phyloP scores from a whole-genome alignment of 345 rosid genomes.

The Rhizophora apiculata region DNA sequence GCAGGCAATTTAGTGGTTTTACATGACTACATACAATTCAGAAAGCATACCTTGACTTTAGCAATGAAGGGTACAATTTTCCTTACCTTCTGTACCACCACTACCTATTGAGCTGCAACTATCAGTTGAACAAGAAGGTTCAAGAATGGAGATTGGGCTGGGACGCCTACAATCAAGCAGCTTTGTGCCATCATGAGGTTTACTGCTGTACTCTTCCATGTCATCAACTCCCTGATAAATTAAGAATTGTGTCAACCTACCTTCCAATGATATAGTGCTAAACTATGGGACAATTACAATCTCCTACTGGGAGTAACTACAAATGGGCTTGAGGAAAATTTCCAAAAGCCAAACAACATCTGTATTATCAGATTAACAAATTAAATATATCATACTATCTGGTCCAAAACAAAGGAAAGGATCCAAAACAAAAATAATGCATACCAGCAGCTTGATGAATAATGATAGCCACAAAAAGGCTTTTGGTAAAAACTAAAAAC shows the following conservation, averaged over 20 bases:
- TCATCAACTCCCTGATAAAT: conserved; percentile 49
- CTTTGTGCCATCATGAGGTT: conserved; percentile 32
- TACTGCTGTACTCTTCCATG: conserved; percentile 43
- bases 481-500: too few relatives aligned
- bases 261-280: neutral
- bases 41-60: neutral
- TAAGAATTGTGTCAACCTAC: conserved; percentile 13
- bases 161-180: conserved; percentile 45
- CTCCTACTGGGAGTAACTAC: neutral
- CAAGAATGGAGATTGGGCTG: conserved; percentile 73
- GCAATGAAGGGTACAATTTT: neutral
- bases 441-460: too few relatives aligned
- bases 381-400: too few relatives aligned
- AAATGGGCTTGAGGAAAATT: neutral
- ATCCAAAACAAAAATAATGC: too few relatives aligned
- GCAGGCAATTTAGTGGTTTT: conserved; percentile 10
- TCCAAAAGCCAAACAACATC: neutral
- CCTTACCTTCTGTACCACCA: conserved; percentile 48
- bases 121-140: conserved; percentile 51
- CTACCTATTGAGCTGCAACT: conserved; percentile 53
- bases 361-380: too few relatives aligned
- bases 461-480: too few relatives aligned
- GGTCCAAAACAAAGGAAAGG: too few relatives aligned
- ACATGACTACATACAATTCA: neutral
- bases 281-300: neutral